Base-by-base conservation (phyloP, 371 early-diverging fungal species). In the Mucor mucedo region DNA sequence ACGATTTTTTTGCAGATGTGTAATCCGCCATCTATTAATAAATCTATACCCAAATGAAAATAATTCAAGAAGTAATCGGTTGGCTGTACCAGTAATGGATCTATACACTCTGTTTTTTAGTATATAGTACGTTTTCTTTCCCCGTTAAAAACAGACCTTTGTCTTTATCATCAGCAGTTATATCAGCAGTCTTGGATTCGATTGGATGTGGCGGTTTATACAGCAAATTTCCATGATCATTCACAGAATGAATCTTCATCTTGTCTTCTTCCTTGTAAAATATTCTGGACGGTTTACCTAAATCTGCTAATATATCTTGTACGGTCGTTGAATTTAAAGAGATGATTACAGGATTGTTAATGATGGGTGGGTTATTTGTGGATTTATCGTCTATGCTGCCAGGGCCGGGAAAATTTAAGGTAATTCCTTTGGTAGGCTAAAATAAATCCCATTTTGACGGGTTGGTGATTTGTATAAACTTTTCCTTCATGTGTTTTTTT, bases 1-100 rank as follows among this genome's bases (percentile, higher is more conserved):
- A 91, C 71, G 35, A 93, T 80, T 73, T 91, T 93, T 64, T 87
- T 87, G 66, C 89, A 86, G 4, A 82, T 75, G 68, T 93, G 91
- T 2, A 76, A 68, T 21, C 68, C 65, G 6, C 90, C 92, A 66
- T 91, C 91, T 62, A 93, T 85, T 13, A 91, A 66, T 39, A 91
- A 72, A 68, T 93, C 93, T 16, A 93, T 79, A 1, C 93, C 93
- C 41, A 87, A 54, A 49, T 85, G 83, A 69, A 90, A 91, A 56
- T 91, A 90, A 66, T 90, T 86, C 63, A 83, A 84, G 61, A 89
- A 87, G 54, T 87, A 90, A 59, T 88, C 89, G 29, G 82, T 84
- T 1, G 87, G 79, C 21, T 67, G 67, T 13, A 61, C 53, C 32
- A 58, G 13, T 40, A 57, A 63, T 10, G 64, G 58, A 29, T 63